A percentile compares a stretch with the other conserved stretches of the same genome.
Conservation (phyloP, 495 filamentous ascomycete genomes). For the Beverwykella pulmonaria region DNA sequence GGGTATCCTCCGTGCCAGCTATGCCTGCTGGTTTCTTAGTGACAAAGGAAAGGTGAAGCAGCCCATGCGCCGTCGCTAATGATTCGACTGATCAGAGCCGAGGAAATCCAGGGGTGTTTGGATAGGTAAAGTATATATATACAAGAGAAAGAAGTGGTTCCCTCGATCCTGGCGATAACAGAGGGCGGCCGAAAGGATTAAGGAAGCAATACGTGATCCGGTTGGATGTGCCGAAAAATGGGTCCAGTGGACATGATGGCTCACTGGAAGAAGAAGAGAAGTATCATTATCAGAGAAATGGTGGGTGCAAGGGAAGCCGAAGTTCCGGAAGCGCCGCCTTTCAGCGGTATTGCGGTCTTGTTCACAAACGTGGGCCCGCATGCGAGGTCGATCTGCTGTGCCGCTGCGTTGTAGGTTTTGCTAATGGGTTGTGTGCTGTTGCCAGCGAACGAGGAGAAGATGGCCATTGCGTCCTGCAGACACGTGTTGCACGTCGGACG, state of each 20-base stretch:
- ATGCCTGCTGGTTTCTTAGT: conserved; percentile 14
- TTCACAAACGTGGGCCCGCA: conserved; percentile 47
- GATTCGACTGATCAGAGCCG: conserved; percentile 18
- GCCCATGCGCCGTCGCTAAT: conserved; percentile 35
- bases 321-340: conserved; percentile 25
- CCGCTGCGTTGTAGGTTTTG: conserved; percentile 42
- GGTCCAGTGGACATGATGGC: neutral
- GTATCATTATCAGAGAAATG: conserved; percentile 33
- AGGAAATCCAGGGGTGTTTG: neutral
- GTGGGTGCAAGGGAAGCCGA: conserved; percentile 19
- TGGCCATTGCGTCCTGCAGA: conserved; percentile 44
- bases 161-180: neutral
- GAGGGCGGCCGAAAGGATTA: neutral
- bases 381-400: conserved; percentile 42
- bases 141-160: too few species aligned
- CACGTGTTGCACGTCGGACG: conserved; percentile 57
- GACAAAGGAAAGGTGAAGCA: conserved; percentile 10
- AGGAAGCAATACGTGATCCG: neutral
- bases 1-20: conserved; percentile 16
- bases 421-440: conserved; percentile 46
- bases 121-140: neutral
- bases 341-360: conserved; percentile 35
- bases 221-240: too few species aligned
- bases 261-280: conserved; percentile 32
- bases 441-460: conserved; percentile 42